Base-by-base conservation (phyloP, 768 basidiomycete species). In the Terana coerulea region DNA sequence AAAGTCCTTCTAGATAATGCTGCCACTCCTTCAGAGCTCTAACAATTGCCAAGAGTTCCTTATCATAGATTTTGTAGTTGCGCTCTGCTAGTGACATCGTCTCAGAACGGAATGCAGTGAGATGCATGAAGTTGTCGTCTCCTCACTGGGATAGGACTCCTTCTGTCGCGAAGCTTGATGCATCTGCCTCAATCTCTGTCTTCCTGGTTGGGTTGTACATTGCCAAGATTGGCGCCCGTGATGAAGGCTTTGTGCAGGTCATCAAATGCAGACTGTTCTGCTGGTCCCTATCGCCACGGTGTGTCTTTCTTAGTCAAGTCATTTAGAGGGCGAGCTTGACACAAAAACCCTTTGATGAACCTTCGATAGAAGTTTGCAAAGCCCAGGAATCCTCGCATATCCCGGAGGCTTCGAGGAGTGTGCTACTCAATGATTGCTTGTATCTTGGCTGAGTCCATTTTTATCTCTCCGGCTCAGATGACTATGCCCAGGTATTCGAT, bases 361-460 rank as follows among this genome's bases (percentile, higher is more conserved):
- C 46, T 17, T 5, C 61, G n/a, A 22, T 69, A 69, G 55, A 68
- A 70, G 47, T 67, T 68, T 0, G 41, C 55, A 17, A 69, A 64
- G 0, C 69, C 64, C 15, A 67, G 41, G 45, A 69, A 69, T 0
- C 37, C 42, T 25, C 55, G 50, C 3, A 69, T 58, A n/a, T 61
- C 22, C 17, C 28, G 9, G 6, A 42, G 22, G 0, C 21, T 56
- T 3, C 11, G 45, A n/a, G 63, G 69, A 0, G 8, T 37, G 0
- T 64, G 70, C 68, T 62, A 75, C 5, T 62, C 53, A 3, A 15
- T 5, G 17, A 70, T 57, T 0, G 47, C 65, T 39, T 60, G 53
- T 7, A 71, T 49, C 40, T 74, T 74, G 0, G 25, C 24, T 0
- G 63, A 58, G 42, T 74, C 69, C 65, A 73, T 73, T 0, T n/a